Base-by-base conservation (phyloP, 2,329 filamentous ascomycete species). In the Neofusicoccum cordaticola region DNA sequence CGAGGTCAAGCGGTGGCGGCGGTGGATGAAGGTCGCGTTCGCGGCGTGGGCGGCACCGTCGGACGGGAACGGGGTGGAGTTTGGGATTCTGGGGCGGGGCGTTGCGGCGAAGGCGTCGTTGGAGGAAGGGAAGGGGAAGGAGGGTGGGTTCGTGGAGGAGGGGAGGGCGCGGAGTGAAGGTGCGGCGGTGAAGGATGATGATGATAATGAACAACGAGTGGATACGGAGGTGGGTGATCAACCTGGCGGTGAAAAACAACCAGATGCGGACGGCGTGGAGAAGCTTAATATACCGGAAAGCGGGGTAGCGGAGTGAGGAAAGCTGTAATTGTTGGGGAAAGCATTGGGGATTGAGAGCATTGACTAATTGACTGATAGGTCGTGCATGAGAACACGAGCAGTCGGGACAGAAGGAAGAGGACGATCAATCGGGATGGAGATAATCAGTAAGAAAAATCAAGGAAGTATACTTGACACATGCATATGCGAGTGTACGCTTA, bases 11-110 rank as follows among this genome's bases (percentile, higher is more conserved):
- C 83, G 80, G 39, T 93, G 90, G 87, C 84, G 85, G 68, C 82
- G 94, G 65, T 92, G 87, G 82, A 88, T 96, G 83, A 96, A 93
- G 76, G 86, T 98, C 8, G 94, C 96, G 0, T 98, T 97, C 80
- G 90, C 92, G 56, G 86, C 91, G 1, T 95, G 96, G 85, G 85
- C 85, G 3, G 78, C 80, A 2, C 83, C 67, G 80, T 85, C 15
- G 74, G 82, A 61, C 80, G 83, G 11, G 67, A 83, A 62, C 71
- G 86, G 85, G 13, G 82, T 89, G 3, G 88, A 91, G 72, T 96
- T 93, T 75, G 89, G 93, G 75, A 88, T 97, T 64, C 87, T 83
- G 70, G 86, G 85, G 72, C 88, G 86, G 0, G 92, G 92, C 2
- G 6, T 64, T 17, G 51, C 39, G 17, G 35, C 27, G 19, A n/a